A percentile compares a stretch with the other conserved stretches of the same genome.
Conservation (phyloP, 2,329 filamentous ascomycete genomes). For the Bipolaris cookei region DNA sequence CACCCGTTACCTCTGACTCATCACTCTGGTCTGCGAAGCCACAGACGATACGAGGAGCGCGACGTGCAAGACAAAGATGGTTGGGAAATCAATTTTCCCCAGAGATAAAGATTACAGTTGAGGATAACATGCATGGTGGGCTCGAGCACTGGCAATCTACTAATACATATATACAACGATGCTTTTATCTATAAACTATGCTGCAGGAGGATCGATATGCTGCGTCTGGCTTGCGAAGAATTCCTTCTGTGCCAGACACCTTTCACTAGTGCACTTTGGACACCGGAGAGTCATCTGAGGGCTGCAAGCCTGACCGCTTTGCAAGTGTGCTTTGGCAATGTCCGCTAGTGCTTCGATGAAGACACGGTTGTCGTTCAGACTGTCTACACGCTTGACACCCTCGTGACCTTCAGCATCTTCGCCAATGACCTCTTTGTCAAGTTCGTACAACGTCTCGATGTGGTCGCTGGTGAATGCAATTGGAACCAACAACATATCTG, state of each 20-base stretch:
- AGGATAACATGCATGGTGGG: not conserved
- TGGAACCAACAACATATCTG: constrained; percentile 87
- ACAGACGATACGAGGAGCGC: too few relatives aligned
- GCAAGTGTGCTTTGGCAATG: constrained; percentile 80
- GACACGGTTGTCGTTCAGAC: constrained; percentile 85
- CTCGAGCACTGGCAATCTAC: not conserved
- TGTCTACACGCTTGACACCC: constrained; percentile 82
- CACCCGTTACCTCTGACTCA: too few relatives aligned
- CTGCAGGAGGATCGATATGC: constrained; percentile 18
- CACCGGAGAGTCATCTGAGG: constrained; percentile 89
- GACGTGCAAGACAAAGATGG: too few relatives aligned
- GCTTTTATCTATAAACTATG: constrained; percentile 2
- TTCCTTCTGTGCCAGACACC: constrained; percentile 77
- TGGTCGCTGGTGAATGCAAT: constrained; percentile 99
- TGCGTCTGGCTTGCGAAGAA: constrained; percentile 63
- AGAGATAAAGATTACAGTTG: too few relatives aligned
- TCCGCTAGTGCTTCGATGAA: constrained; percentile 92
- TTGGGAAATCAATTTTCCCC: too few relatives aligned
- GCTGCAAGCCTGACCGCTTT: constrained; percentile 73
- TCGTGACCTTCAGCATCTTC: constrained; percentile 66
- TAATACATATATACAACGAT: not conserved
- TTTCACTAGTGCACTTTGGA: constrained; percentile 89
- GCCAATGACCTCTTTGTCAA: constrained; percentile 93
- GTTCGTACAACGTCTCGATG: constrained; percentile 94
- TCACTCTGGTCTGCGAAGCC: too few relatives aligned